Evolutionary conservation across 2,329 filamentous ascomycete species (phyloP).

Genomic region (Aurifilum marmelostoma): DNA sequence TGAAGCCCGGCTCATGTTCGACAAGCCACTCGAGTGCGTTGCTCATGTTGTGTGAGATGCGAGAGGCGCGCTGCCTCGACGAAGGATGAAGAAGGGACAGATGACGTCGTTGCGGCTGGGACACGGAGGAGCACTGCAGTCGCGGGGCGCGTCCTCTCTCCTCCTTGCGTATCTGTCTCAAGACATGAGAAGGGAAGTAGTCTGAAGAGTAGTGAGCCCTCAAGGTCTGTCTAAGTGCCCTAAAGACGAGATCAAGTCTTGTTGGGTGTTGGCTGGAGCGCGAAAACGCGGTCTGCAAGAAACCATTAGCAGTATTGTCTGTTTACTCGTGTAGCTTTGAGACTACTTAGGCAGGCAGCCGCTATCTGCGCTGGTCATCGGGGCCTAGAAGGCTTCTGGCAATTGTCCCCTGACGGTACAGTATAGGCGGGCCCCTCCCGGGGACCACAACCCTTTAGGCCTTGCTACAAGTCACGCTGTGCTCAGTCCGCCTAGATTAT

Average conservation of each 20-base stretch:
- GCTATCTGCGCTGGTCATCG: not conserved
- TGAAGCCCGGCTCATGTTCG: slow-evolving; percentile 37
- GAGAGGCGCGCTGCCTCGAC: slow-evolving; percentile 11
- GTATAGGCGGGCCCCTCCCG: not conserved
- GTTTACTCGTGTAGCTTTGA: not conserved
- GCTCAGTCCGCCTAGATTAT: not conserved
- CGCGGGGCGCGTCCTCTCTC: not conserved
- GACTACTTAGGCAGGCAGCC: not conserved
- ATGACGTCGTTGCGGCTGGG: slow-evolving; percentile 32
- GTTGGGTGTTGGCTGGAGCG: not conserved
- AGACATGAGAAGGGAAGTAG: slow-evolving; percentile 3
- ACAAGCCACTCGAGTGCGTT: slow-evolving; percentile 36
- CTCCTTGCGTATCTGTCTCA: not conserved
- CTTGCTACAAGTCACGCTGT: not conserved
- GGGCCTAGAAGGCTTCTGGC: not conserved
- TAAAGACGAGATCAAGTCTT: too few relatives aligned
- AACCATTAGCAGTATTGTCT: not conserved
- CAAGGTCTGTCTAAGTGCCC: not conserved
- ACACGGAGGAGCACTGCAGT: not conserved
- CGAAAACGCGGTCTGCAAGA: slow-evolving; percentile 6
- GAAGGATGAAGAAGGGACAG: slow-evolving; percentile 18
- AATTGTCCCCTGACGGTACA: not conserved
- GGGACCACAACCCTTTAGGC: not conserved
- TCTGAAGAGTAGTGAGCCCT: not conserved
- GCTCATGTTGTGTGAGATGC: slow-evolving; percentile 22